phyloP scores from a whole-genome alignment of 768 basidiomycete genomes.

The Pilatotrama ljubarskyi region DNA sequence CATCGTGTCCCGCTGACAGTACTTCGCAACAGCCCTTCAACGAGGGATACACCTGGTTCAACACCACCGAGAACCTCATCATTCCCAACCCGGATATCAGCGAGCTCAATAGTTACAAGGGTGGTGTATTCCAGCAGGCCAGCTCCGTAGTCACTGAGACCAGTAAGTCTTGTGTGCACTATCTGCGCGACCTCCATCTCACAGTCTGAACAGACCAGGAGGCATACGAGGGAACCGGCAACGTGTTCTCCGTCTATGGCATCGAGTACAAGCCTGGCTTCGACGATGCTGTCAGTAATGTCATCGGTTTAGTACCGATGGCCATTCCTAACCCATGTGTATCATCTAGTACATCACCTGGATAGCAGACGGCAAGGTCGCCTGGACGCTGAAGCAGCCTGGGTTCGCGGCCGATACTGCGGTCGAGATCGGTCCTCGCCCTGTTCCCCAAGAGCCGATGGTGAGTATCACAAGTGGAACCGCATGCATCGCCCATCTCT shows the following conservation, averaged over 20 bases:
- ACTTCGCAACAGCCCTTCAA: constrained; percentile 67
- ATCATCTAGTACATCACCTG: constrained; percentile 75
- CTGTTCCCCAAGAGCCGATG: constrained; percentile 85
- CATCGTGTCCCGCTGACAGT: not conserved
- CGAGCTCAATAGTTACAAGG: constrained; percentile 63
- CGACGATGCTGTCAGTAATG: constrained; percentile 55
- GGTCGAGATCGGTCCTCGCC: constrained; percentile 66
- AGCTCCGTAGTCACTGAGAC: constrained; percentile 43
- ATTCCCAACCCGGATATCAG: constrained; percentile 56
- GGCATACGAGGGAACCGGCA: constrained; percentile 62
- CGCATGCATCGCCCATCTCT: not conserved
- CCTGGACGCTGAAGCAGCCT: constrained; percentile 69
- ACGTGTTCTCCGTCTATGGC: constrained; percentile 70
- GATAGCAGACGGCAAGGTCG: constrained; percentile 61
- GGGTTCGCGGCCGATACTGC: constrained; percentile 59
- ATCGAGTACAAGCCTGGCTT: constrained; percentile 81
- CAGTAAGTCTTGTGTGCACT: constrained; percentile 16
- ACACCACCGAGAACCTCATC: constrained; percentile 56
- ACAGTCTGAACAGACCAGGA: constrained; percentile 50
- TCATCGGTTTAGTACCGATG: too few relatives aligned
- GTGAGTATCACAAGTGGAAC: constrained; percentile 39
- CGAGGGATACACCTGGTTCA: constrained; percentile 67
- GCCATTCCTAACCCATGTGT: constrained; percentile 47
- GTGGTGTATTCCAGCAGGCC: constrained; percentile 83
- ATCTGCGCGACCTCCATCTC: not conserved